These are phyloP conservation scores for Darksidea phi DNA, from an alignment of 495 filamentous ascomycete genomes.

Conservation along the genomic window DNA sequence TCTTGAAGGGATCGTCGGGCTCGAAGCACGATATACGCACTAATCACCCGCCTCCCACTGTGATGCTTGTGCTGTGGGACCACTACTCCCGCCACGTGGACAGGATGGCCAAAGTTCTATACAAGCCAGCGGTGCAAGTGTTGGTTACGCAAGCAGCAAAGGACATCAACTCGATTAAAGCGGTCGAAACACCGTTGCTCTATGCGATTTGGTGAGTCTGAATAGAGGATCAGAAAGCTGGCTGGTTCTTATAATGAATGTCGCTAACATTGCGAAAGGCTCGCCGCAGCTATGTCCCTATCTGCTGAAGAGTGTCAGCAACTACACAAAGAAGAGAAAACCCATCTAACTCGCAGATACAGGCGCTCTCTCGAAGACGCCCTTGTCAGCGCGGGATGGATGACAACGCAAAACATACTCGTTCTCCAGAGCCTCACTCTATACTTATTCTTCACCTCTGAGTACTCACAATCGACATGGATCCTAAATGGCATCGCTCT, in stretches of 20 bases:
- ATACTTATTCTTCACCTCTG: constrained; percentile 13
- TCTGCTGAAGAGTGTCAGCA: constrained; percentile 12
- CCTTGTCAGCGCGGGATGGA: constrained; percentile 12
- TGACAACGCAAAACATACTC: constrained; percentile 19
- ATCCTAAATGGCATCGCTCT: constrained; percentile 21
- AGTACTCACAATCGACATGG: constrained; percentile 21
- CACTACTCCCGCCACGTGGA: constrained; percentile 21
- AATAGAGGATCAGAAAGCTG: too few relatives aligned
- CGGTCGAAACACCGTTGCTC: constrained; percentile 4
- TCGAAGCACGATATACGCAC: neutral
- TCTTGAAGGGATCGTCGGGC: neutral
- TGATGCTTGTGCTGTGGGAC: constrained; percentile 20
- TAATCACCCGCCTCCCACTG: constrained; percentile 11
- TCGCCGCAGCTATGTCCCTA: constrained; percentile 17
- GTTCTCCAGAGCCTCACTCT: constrained; percentile 20
- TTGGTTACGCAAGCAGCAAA: constrained; percentile 1
- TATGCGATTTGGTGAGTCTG: constrained; percentile 18
- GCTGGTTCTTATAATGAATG: too few relatives aligned
- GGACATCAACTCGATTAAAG: neutral
- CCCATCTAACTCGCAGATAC: constrained; percentile 6
- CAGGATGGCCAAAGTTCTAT: constrained; percentile 20
- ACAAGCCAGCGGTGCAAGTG: constrained; percentile 17
- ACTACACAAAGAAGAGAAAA: constrained; percentile 12
- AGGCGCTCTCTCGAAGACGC: constrained; percentile 14
- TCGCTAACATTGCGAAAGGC: neutral